Evolutionary conservation across 2,329 filamentous ascomycete genomes (phyloP).

Genomic region (Hysterium pulicare): DNA sequence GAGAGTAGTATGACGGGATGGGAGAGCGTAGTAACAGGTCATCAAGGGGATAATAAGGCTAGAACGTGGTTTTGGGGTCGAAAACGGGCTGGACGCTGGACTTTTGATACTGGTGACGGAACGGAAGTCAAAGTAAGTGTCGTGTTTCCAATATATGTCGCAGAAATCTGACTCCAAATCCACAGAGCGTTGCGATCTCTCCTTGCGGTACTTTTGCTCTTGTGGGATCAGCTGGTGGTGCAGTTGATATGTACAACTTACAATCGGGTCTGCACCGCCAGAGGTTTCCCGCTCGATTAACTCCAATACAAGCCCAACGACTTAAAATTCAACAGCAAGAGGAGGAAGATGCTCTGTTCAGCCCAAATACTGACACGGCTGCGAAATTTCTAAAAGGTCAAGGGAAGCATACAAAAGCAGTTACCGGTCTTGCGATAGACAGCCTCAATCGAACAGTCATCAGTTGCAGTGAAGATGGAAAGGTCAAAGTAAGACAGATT

Average conservation of each 20-base stretch:
- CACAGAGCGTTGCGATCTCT: slow-evolving; percentile 82
- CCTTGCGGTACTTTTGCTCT: slow-evolving; percentile 92
- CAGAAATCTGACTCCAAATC: too few species aligned
- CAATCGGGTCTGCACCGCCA: slow-evolving; percentile 89
- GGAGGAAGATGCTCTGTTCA: slow-evolving; percentile 49
- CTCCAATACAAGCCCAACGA: slow-evolving; percentile 73
- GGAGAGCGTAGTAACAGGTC: slow-evolving; percentile 95
- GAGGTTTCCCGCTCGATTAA: slow-evolving; percentile 77
- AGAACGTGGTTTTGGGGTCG: slow-evolving; percentile 98
- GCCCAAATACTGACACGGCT: slow-evolving; percentile 43
- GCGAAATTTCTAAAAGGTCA: slow-evolving; percentile 48
- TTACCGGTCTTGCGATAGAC: slow-evolving; percentile 86
- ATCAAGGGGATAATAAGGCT: slow-evolving; percentile 77
- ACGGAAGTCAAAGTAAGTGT: slow-evolving; percentile 61
- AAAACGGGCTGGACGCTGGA: slow-evolving; percentile 89
- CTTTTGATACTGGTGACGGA: slow-evolving; percentile 79
- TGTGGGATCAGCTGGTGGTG: slow-evolving; percentile 77
- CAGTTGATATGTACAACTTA: slow-evolving; percentile 93
- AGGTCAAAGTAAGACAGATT: slow-evolving; percentile 61
- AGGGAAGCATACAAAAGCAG: slow-evolving; percentile 73
- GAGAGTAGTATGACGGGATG: slow-evolving; percentile 79
- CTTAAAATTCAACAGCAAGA: slow-evolving; percentile 63
- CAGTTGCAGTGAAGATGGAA: slow-evolving; percentile 85
- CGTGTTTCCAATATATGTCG: too few species aligned
- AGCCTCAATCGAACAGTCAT: slow-evolving; percentile 82